These are phyloP conservation scores for Schizochytrium sp. DNA, from an alignment of 108 stramenopile species.

Conservation along the genomic window DNA sequence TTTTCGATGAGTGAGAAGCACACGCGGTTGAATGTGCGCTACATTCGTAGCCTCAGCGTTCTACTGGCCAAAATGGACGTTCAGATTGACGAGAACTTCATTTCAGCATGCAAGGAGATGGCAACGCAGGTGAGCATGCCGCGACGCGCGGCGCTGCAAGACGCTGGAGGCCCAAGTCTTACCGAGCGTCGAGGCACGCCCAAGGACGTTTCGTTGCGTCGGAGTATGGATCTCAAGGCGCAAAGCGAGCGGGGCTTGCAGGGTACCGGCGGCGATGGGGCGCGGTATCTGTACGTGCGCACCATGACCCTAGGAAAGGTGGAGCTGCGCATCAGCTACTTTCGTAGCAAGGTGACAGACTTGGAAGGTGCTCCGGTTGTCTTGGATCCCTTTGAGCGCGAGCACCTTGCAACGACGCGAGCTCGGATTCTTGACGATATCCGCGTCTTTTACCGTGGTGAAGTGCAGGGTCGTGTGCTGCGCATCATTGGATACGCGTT, in stretches of 20 bases:
- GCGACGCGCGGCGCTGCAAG: background rate
- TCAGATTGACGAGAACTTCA: background rate
- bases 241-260: background rate
- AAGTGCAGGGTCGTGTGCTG: background rate
- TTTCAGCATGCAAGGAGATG: background rate
- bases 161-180: background rate
- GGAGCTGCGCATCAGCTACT: slow-evolving; percentile 1
- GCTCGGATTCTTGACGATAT: background rate
- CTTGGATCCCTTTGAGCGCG: background rate
- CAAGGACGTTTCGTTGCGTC: background rate
- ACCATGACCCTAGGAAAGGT: background rate
- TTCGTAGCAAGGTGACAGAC: background rate
- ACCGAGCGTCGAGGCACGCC: background rate
- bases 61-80: background rate
- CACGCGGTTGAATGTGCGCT: background rate
- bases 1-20: background rate
- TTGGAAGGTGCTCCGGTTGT: background rate
- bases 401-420: background rate
- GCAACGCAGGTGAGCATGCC: background rate
- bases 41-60: background rate
- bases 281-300: background rate
- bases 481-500: background rate
- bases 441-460: background rate
- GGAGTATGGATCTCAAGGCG: background rate
- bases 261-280: background rate